Evolutionary conservation across 2,329 filamentous ascomycete species (phyloP), one percentile per base, ranked within the genome.

Genomic region (Zymoseptoria tritici): DNA sequence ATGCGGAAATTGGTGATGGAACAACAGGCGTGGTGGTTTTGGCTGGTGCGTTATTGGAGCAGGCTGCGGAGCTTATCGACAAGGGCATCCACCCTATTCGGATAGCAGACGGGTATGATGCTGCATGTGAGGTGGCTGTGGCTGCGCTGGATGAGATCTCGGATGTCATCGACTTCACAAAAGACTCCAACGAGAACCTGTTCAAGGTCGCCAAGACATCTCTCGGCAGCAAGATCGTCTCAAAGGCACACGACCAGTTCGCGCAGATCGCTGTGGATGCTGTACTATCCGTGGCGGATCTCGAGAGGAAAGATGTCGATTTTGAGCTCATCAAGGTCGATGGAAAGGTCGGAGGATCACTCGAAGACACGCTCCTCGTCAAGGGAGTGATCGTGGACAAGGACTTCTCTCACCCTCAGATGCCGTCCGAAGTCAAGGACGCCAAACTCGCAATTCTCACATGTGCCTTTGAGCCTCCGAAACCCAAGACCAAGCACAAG

Each of bases 401-500:
- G 81, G 95, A 99, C 79, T 99, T 99, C 77, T 97, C 94, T 42
- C 94, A 99, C 76, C 94, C 94, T 11, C 94, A 99, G 79, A 99
- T 99, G 94, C 94, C 94, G 9, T 90, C 89, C 55, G 91, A 97
- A 77, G 93, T 99, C 65, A 84, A 82, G 70, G 91, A 99, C 77
- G 95, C 94, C 73, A 97, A 97, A 81, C 86, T 99, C 72, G 94
- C 94, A 68, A 99, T 99, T 71, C 80, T 99, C 61, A 99, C 94
- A 56, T 99, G 94, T 76, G 91, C 94, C 3, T 99, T 99, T 74
- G 94, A 99, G 80, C 94, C 94, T 31, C 94, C 94, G 55, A 99
- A 99, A 83, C 94, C 94, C 68, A 99, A 99, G 85, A 99, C 94
- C 54, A 99, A 99, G 85, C 94, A 99, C 79, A 96, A 97, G 82